phyloP scores from a whole-genome alignment of 225 moss, liverwort and hornwort species.

The Climacium dendroides region DNA sequence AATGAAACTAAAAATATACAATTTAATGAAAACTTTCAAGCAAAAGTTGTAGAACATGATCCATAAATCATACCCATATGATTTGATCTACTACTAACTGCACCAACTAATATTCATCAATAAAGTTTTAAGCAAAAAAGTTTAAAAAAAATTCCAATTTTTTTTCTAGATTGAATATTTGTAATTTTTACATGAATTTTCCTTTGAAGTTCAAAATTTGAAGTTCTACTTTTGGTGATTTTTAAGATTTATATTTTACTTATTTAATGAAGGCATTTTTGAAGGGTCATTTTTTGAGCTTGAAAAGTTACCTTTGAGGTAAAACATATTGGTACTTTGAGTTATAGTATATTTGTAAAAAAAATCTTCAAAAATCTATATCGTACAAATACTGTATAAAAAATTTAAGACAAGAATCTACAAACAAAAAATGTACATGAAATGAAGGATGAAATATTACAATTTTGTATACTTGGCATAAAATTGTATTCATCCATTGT shows the following conservation, averaged over 20 bases:
- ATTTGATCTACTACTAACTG: neutral
- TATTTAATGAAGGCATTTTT: neutral
- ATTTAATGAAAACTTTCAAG: neutral
- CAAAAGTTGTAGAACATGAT: neutral
- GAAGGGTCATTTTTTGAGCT: neutral
- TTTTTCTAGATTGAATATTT: neutral
- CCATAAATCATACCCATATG: too few relatives aligned
- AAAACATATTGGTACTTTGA: rapidly evolving
- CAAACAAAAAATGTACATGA: neutral
- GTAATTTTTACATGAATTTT: too few relatives aligned
- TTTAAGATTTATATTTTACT: neutral
- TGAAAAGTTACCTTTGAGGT: rapidly evolving
- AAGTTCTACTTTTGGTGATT: neutral
- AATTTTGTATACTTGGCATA: neutral
- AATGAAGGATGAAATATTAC: neutral
- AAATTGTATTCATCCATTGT: rapidly evolving
- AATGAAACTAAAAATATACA: too few relatives aligned
- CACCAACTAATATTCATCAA: neutral
- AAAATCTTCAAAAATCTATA: neutral
- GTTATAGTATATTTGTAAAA: neutral
- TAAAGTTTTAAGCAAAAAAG: neutral
- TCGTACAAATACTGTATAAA: rapidly evolving
- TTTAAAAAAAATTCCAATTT: too few relatives aligned
- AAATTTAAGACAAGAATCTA: neutral
- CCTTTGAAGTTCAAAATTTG: neutral